phyloP scores from a whole-genome alignment of 2,329 filamentous ascomycete genomes.

The Aspergillus sergii region DNA sequence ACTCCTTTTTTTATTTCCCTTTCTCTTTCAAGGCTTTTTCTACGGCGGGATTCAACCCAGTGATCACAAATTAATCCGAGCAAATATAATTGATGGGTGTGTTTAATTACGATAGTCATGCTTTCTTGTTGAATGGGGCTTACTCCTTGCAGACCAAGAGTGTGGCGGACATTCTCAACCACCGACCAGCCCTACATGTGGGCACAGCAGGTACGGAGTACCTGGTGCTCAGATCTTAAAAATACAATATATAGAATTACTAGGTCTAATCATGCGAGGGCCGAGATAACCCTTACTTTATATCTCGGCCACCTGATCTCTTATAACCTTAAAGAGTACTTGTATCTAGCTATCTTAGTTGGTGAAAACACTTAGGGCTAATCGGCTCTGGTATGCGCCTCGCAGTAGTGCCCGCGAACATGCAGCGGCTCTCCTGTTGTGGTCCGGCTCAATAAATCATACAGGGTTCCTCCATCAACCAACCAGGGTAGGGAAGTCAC shows the following conservation, averaged over 20 bases:
- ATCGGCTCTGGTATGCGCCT: slow-evolving; percentile 13
- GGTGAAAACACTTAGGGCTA: slow-evolving; percentile 4
- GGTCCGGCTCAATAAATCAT: slow-evolving; percentile 5
- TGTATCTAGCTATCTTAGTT: not conserved
- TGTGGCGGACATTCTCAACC: slow-evolving; percentile 1
- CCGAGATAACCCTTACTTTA: slow-evolving; percentile 3
- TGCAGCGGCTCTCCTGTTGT: slow-evolving; percentile 17
- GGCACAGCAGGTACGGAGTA: slow-evolving; percentile 2
- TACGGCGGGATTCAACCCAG: not conserved
- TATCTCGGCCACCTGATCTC: slow-evolving; percentile 6
- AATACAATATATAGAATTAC: not conserved
- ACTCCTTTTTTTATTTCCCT: not conserved
- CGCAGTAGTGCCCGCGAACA: slow-evolving; percentile 24
- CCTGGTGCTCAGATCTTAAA: not conserved
- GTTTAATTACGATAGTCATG: not conserved
- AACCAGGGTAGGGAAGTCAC: not conserved
- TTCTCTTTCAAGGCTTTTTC: not conserved
- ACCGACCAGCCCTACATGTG: slow-evolving; percentile 1
- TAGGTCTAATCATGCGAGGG: slow-evolving; percentile 7
- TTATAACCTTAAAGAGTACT: not conserved
- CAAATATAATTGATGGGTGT: not conserved
- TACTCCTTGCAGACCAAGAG: slow-evolving; percentile 13
- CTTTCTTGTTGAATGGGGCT: not conserved
- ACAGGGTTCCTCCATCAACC: slow-evolving; percentile 1
- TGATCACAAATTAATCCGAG: not conserved